Conservation (phyloP, 2,329 filamentous ascomycete species). For the Pseudogymnoascus pannorum region DNA sequence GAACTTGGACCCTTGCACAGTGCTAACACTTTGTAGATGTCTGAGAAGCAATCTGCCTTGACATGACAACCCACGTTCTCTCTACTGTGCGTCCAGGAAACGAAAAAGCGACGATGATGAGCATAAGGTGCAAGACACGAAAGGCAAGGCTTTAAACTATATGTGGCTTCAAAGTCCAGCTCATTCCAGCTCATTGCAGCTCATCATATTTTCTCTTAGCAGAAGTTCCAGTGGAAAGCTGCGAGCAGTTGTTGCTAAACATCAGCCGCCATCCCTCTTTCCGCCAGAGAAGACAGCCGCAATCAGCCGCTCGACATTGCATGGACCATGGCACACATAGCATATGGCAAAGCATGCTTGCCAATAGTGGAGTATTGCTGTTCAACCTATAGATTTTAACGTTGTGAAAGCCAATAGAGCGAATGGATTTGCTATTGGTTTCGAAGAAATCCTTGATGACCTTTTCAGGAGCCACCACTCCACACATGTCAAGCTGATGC, state of each 20-base stretch:
- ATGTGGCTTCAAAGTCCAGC: background rate
- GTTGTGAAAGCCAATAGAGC: background rate
- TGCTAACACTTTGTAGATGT: background rate
- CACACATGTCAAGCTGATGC: slow-evolving; percentile 10
- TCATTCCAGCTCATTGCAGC: background rate
- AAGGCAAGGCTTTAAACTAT: background rate
- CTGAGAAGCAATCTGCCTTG: background rate
- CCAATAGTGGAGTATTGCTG: background rate
- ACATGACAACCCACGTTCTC: background rate
- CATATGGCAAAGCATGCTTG: background rate
- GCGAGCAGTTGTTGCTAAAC: background rate
- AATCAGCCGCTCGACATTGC: slow-evolving; percentile 13
- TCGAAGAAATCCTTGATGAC: slow-evolving; percentile 10
- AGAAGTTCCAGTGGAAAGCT: background rate
- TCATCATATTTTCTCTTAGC: background rate
- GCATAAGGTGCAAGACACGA: background rate
- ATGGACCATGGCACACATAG: slow-evolving; percentile 20
- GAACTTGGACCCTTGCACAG: background rate
- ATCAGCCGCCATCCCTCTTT: slow-evolving; percentile 10
- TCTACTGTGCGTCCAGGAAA: background rate
- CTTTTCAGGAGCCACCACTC: slow-evolving; percentile 4
- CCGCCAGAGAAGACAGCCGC: slow-evolving; percentile 10
- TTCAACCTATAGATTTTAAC: background rate
- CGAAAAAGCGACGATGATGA: background rate
- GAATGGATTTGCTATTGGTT: slow-evolving; percentile 10